Evolutionary conservation across 768 basidiomycete species (phyloP).

Genomic region (Heimioporus sp.): DNA sequence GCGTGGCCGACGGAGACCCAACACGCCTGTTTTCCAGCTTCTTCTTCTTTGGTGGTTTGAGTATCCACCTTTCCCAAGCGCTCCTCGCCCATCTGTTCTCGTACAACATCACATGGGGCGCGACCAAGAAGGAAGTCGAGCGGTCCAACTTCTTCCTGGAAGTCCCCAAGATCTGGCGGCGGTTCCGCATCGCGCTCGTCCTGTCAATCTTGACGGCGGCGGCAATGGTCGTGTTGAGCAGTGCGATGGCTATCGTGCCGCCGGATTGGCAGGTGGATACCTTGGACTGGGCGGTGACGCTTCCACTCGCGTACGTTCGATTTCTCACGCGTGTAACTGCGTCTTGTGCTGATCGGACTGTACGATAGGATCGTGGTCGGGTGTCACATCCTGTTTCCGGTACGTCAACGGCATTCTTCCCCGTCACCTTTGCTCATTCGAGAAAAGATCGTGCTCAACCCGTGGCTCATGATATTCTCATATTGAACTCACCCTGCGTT

Average conservation of each 20-base stretch:
- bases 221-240: conserved; percentile 56
- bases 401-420: conserved; percentile 37
- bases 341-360: neutral
- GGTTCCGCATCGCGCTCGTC: conserved; percentile 66
- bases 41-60: conserved; percentile 57
- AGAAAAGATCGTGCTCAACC: conserved; percentile 74
- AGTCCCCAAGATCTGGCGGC: conserved; percentile 77
- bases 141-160: conserved; percentile 91
- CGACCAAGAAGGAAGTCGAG: conserved; percentile 81
- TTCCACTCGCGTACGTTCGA: conserved; percentile 59
- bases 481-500: conserved; percentile 26
- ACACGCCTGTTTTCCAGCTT: conserved; percentile 23
- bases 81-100: conserved; percentile 56
- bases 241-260: conserved; percentile 46
- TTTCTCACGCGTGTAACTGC: neutral
- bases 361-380: conserved; percentile 45
- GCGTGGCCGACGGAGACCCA: too few species aligned
- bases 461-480: conserved; percentile 86
- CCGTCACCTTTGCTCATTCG: conserved; percentile 2
- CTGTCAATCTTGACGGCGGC: conserved; percentile 49
- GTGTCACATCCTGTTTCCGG: conserved; percentile 75
- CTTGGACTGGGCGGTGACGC: conserved; percentile 64
- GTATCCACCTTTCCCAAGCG: conserved; percentile 50
- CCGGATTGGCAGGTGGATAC: conserved; percentile 63
- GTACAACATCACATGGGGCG: conserved; percentile 58